Evolutionary conservation across 2,329 filamentous ascomycete genomes (phyloP).

Genomic region (Paecilomyces formosus): DNA sequence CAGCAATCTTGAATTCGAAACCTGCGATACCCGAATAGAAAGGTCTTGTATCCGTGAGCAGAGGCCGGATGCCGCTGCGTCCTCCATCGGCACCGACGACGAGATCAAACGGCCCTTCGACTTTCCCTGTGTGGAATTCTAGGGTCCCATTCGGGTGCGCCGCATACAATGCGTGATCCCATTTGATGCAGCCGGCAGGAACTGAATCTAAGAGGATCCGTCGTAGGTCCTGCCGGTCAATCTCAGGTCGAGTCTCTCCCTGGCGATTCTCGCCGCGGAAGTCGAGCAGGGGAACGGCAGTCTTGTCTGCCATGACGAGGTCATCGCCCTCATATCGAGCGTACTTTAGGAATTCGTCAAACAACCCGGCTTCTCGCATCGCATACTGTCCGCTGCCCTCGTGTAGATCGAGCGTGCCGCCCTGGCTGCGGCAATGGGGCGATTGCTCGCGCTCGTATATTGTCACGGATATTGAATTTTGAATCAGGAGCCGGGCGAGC

Average conservation of each 20-base stretch:
- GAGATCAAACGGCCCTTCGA: slow-evolving; percentile 14
- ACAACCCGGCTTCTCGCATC: slow-evolving; percentile 15
- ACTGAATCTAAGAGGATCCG: slow-evolving; percentile 16
- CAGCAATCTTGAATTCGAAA: slow-evolving; percentile 9
- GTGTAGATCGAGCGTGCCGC: slow-evolving; percentile 21
- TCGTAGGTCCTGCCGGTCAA: slow-evolving; percentile 16
- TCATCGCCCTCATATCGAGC: slow-evolving; percentile 14
- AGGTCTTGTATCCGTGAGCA: slow-evolving; percentile 15
- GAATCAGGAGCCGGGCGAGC: slow-evolving; percentile 7
- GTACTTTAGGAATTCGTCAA: slow-evolving; percentile 15
- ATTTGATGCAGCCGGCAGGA: slow-evolving; percentile 14
- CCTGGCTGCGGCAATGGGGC: slow-evolving; percentile 12
- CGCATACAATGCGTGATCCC: slow-evolving; percentile 14
- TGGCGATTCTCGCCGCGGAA: slow-evolving; percentile 4
- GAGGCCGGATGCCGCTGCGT: slow-evolving; percentile 18
- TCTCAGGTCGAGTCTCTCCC: slow-evolving; percentile 15
- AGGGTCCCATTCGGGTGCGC: slow-evolving; percentile 9
- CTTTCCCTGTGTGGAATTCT: slow-evolving; percentile 2
- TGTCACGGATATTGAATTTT: slow-evolving; percentile 7
- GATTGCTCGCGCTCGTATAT: slow-evolving; percentile 25
- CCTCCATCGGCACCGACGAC: slow-evolving; percentile 22
- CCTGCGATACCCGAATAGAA: slow-evolving; percentile 14
- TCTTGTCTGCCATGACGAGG: slow-evolving; percentile 12
- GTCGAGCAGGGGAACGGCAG: slow-evolving; percentile 7
- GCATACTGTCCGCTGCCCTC: slow-evolving; percentile 16